Conservation (phyloP, 208 protist genomes). For the Blechomonas ayalai region DNA sequence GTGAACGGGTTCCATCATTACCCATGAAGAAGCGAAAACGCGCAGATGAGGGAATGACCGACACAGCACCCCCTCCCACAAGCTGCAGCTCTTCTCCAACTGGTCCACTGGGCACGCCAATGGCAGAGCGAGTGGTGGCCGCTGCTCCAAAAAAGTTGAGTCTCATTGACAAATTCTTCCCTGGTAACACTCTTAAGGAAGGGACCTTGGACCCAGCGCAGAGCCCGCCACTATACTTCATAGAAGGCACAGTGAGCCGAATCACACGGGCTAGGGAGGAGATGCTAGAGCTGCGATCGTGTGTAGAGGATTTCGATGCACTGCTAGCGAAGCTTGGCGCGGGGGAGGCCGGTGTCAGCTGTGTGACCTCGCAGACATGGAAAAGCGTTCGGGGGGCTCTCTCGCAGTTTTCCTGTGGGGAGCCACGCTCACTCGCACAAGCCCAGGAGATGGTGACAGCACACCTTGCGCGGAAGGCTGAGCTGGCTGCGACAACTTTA, state of each 20-base stretch:
- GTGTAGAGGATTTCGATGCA: constrained; percentile 51
- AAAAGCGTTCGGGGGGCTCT: constrained; percentile 9
- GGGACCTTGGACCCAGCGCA: constrained; percentile 43
- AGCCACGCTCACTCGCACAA: background rate
- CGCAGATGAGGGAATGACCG: constrained; percentile 2
- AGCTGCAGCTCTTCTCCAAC: background rate
- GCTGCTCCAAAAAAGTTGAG: constrained; percentile 6
- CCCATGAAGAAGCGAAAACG: constrained; percentile 20
- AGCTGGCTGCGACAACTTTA: background rate
- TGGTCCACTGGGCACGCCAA: no score
- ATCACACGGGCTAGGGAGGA: constrained; percentile 51
- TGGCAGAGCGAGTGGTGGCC: background rate
- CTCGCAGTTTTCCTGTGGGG: constrained; percentile 11
- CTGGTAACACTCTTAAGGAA: constrained; percentile 52
- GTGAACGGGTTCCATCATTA: constrained; percentile 1
- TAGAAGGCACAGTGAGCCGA: constrained; percentile 32
- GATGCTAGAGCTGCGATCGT: constrained; percentile 41
- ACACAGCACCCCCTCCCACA: background rate
- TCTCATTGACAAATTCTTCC: constrained; percentile 75
- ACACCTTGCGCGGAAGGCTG: constrained; percentile 1
- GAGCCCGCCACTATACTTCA: constrained; percentile 27
- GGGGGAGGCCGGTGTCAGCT: background rate
- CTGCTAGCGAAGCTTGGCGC: constrained; percentile 14
- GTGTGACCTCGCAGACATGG: constrained; percentile 1
- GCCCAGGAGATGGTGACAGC: constrained; percentile 1